Percentiles rank a stretch among this genome's conserved stretches.
Evolutionary conservation across 2,329 filamentous ascomycete species (phyloP).

Genomic region (Westerdykella aurantiaca): DNA sequence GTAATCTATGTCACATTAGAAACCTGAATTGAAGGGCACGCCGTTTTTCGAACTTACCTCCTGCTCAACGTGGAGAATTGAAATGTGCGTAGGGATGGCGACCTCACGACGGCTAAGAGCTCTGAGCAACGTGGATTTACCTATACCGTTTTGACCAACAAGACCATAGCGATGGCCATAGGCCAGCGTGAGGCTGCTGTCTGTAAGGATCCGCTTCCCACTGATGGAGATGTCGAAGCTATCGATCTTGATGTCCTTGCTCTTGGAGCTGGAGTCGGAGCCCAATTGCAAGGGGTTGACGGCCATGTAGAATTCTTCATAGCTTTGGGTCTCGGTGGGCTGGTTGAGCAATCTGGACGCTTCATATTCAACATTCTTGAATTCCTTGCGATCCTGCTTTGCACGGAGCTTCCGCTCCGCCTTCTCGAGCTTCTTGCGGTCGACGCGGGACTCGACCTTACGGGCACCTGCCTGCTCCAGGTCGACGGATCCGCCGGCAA

Average conservation of each 20-base stretch:
- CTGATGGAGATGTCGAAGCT: conserved; percentile 91
- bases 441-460: conserved; percentile 96
- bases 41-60: conserved; percentile 55
- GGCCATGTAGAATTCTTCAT: conserved; percentile 99
- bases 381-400: conserved; percentile 97
- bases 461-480: conserved; percentile 86
- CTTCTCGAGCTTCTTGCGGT: conserved; percentile 98
- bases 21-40: neutral
- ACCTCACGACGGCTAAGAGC: conserved; percentile 90
- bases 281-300: conserved; percentile 95
- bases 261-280: conserved; percentile 64
- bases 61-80: conserved; percentile 97
- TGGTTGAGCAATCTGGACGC: conserved; percentile 82
- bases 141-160: conserved; percentile 98
- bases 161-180: conserved; percentile 94
- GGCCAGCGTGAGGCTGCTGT: conserved; percentile 83
- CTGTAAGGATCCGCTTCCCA: conserved; percentile 79
- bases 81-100: conserved; percentile 92
- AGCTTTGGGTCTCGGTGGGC: conserved; percentile 77
- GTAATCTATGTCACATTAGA: conserved; percentile 57
- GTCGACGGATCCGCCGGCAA: conserved; percentile 78
- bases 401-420: conserved; percentile 95
- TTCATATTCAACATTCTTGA: conserved; percentile 98
- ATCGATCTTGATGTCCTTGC: conserved; percentile 98
- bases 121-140: conserved; percentile 74